A percentile compares a stretch with the other conserved stretches of the same genome.
These are phyloP conservation scores for Periglandula ipomoeae DNA, from an alignment of 2,329 filamentous ascomycete species.

Conservation along the genomic window DNA sequence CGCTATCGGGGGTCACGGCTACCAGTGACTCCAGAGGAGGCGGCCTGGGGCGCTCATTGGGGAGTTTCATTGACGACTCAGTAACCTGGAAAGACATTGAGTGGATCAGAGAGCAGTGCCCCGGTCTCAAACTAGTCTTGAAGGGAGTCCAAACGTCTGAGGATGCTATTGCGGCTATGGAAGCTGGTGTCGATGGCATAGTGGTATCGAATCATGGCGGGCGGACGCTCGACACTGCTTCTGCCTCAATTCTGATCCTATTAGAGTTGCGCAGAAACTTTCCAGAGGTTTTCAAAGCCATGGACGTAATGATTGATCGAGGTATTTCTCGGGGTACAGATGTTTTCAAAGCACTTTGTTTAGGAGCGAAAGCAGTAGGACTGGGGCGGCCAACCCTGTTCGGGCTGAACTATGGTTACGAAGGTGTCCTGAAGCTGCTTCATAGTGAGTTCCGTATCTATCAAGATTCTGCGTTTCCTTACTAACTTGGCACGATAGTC, in stretches of 20 bases:
- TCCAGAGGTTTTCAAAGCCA: constrained; percentile 47
- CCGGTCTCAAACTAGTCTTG: constrained; percentile 46
- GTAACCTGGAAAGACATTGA: constrained; percentile 55
- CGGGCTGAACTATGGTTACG: constrained; percentile 50
- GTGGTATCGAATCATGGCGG: constrained; percentile 65
- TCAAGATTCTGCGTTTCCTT: no score
- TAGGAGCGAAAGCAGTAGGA: constrained; percentile 55
- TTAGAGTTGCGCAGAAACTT: constrained; percentile 54
- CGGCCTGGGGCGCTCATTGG: constrained; percentile 46
- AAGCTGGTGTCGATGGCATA: constrained; percentile 56
- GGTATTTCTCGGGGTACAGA: constrained; percentile 58
- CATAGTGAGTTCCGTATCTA: no score
- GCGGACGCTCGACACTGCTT: constrained; percentile 39
- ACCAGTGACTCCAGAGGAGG: constrained; percentile 46
- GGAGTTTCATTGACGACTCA: constrained; percentile 46
- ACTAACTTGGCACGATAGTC: no score
- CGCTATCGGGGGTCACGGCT: constrained; percentile 30
- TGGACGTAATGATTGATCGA: constrained; percentile 57
- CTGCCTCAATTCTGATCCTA: constrained; percentile 48
- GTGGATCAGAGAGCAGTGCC: constrained; percentile 46
- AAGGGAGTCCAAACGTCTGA: constrained; percentile 62
- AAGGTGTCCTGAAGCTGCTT: no score
- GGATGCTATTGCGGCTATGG: constrained; percentile 52
- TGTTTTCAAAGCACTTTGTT: constrained; percentile 56
- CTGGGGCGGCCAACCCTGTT: constrained; percentile 54